phyloP scores from a whole-genome alignment of 441 rosid species.

The Corymbia citriodora region DNA sequence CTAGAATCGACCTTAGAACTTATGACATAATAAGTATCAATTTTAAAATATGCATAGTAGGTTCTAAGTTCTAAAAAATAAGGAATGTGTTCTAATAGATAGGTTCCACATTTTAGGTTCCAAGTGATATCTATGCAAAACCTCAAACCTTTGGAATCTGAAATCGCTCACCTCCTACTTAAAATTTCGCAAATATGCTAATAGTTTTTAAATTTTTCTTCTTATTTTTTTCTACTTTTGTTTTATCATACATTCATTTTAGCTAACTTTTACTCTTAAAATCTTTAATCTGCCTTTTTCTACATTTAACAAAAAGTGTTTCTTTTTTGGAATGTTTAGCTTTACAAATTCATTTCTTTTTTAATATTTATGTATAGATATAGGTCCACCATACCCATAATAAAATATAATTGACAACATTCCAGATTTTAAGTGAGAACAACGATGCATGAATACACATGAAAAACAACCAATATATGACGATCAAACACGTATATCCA shows the following conservation, averaged over 20 bases:
- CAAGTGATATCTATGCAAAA: too few species aligned
- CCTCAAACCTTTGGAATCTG: too few species aligned
- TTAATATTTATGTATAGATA: not conserved
- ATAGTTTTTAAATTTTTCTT: not conserved
- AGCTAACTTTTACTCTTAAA: not conserved
- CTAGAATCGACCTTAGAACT: too few species aligned
- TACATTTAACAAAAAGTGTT: rapidly evolving
- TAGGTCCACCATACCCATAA: not conserved
- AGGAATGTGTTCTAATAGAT: too few species aligned
- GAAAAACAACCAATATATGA: not conserved
- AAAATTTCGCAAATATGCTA: not conserved
- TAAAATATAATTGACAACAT: not conserved
- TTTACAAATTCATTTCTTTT: not conserved
- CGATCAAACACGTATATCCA: not conserved
- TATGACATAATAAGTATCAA: too few species aligned
- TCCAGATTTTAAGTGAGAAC: not conserved
- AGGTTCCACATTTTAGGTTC: too few species aligned
- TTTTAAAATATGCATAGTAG: too few species aligned
- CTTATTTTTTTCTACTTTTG: not conserved
- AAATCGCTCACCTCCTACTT: not conserved
- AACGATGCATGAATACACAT: too few species aligned
- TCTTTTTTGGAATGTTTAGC: not conserved
- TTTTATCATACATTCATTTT: not conserved
- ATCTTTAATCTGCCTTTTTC: not conserved
- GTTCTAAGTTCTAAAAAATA: too few species aligned